Percentiles rank a stretch among this genome's conserved stretches.
phyloP scores from a whole-genome alignment of 129 eudicot species.

The Chrysanthemum seticuspe region DNA sequence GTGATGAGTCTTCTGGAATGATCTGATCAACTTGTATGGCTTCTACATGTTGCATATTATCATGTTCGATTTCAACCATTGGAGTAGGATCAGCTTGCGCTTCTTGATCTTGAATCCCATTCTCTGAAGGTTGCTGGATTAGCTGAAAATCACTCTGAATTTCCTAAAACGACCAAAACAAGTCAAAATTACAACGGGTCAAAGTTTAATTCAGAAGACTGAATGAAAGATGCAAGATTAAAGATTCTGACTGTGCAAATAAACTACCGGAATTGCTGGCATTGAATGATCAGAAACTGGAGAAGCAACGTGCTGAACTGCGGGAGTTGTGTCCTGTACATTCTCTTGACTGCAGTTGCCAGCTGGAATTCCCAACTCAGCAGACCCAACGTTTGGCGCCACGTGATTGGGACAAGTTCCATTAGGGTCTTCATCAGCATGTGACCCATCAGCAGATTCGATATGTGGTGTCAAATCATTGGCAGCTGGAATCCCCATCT shows the following conservation, averaged over 20 bases:
- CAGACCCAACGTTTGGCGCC: background rate
- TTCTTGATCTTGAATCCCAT: conserved; percentile 30
- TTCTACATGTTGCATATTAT: conserved; percentile 21
- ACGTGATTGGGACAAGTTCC: conserved; percentile 3
- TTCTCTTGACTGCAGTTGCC: conserved; percentile 15
- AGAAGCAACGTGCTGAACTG: background rate
- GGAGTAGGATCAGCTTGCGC: conserved; percentile 18
- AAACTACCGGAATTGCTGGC: conserved; percentile 19
- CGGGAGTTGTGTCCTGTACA: conserved; percentile 12
- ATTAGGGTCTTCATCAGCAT: background rate
- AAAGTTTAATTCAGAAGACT: background rate
- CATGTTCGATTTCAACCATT: conserved; percentile 6
- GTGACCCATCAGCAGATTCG: background rate
- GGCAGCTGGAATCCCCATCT: conserved; percentile 12
- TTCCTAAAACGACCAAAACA: conserved; percentile 32
- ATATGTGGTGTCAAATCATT: background rate
- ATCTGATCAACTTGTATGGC: conserved; percentile 12
- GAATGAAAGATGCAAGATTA: background rate
- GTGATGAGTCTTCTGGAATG: conserved; percentile 16
- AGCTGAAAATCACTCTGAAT: conserved; percentile 17
- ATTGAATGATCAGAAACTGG: conserved; percentile 20
- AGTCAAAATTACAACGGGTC: background rate
- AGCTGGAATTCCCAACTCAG: conserved; percentile 13
- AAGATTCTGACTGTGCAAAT: background rate
- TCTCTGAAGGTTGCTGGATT: conserved; percentile 8